Evolutionary conservation across 306 rosid species (phyloP).

Genomic region (Argentina anserina): DNA sequence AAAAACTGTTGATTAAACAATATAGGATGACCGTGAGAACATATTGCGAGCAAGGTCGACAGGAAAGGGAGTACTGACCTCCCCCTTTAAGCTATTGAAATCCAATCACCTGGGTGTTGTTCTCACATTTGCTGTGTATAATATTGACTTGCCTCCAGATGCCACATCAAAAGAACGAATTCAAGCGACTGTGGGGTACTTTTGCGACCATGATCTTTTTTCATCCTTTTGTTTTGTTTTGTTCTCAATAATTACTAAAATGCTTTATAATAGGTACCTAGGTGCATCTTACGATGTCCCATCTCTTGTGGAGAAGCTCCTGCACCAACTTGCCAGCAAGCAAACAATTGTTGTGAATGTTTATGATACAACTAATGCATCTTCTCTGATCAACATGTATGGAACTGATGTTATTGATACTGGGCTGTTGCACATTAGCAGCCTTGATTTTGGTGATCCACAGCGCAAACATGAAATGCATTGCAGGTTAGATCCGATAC

Average conservation of each 20-base stretch:
- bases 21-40: conserved; percentile 90
- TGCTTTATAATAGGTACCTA: conserved; percentile 53
- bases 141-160: conserved; percentile 55
- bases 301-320: conserved; percentile 93
- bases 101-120: conserved; percentile 91
- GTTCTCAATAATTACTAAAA: conserved; percentile 6
- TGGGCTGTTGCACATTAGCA: conserved; percentile 60
- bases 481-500: conserved; percentile 65
- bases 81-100: conserved; percentile 92
- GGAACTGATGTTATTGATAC: conserved; percentile 77
- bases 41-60: conserved; percentile 91
- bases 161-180: conserved; percentile 68
- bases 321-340: conserved; percentile 98
- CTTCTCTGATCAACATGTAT: conserved; percentile 75
- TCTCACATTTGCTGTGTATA: conserved; percentile 86
- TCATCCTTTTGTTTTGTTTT: background rate
- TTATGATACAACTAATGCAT: conserved; percentile 78
- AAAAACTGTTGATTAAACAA: conserved; percentile 7
- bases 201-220: conserved; percentile 18
- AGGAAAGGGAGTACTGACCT: conserved; percentile 87
- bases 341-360: conserved; percentile 95
- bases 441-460: conserved; percentile 93
- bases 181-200: conserved; percentile 89
- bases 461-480: conserved; percentile 96
- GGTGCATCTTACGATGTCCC: conserved; percentile 97